A percentile compares a stretch with the other conserved stretches of the same genome.
Conservation (phyloP, 345 rosid genomes). For the Brassica carinata region DNA sequence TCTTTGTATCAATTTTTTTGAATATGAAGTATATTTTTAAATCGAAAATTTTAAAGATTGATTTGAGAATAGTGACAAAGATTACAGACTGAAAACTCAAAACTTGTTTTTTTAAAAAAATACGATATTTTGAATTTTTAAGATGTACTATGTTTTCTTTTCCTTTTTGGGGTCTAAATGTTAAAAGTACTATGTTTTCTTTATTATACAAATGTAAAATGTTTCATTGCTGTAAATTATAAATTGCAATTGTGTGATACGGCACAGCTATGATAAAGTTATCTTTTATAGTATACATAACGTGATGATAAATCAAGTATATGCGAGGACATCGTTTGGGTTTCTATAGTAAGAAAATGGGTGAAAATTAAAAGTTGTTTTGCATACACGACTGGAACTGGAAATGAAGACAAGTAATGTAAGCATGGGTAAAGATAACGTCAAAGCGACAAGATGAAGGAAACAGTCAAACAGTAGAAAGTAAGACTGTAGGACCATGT, state of each 20-base stretch:
- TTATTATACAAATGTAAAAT: not conserved
- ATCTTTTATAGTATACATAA: not conserved
- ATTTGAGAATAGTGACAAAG: not conserved
- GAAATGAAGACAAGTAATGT: constrained; percentile 3
- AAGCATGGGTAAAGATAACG: constrained; percentile 31
- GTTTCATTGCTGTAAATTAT: constrained; percentile 11
- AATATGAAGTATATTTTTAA: not conserved
- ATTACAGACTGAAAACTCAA: not conserved
- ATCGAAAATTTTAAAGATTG: not conserved
- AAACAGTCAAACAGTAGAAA: constrained; percentile 43
- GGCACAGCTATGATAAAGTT: not conserved
- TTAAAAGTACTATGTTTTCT: not conserved
- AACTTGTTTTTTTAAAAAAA: not conserved
- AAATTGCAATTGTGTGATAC: not conserved
- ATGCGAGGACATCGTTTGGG: not conserved
- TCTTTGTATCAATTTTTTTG: not conserved
- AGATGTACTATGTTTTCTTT: not conserved
- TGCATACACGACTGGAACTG: not conserved
- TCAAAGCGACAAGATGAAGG: constrained; percentile 44
- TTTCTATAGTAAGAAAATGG: not conserved
- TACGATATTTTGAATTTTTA: not conserved
- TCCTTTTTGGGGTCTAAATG: not conserved
- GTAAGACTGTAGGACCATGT: constrained; percentile 38
- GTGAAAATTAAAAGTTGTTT: not conserved
- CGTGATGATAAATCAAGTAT: not conserved